Evolutionary conservation across 495 filamentous ascomycete genomes (phyloP), one percentile per base, ranked within the genome.

Genomic region (Penicillium egyptiacum): DNA sequence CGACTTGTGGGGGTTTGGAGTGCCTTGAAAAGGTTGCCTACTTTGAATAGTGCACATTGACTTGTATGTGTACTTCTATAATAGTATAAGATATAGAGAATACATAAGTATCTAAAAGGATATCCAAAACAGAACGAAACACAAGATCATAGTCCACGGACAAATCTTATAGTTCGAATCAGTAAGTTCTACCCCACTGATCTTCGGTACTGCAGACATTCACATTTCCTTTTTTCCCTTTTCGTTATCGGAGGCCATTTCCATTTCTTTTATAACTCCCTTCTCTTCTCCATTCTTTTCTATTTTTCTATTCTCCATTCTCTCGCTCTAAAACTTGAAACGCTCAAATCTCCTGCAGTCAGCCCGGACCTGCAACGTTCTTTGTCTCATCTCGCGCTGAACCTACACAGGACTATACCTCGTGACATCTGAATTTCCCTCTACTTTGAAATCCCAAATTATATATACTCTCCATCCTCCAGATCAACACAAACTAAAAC

Each of bases 341-440:
- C 31, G 33, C n/a, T 5, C 5, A 1, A 37, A 50, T n/a, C 20
- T 19, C 50, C 50, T 53, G 50, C 50, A 53, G 50, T 25, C 31
- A 50, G 20, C 48, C 65, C 48, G 61, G 52, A 46, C 25, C 62
- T 65, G 65, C 57, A 45, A 58, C 65, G 56, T 35, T 42, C 23
- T 50, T 42, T 50, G 54, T 50, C 37, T 56, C 54, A 50, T 56
- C 37, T 56, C 11, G 33, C 43, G 44, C 45, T 6, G 42, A n/a
- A 23, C 45, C 45, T 33, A 10, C 26, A 35, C 10, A 31, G 20
- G 25, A 23, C 41, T 35, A 40, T 39, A 43, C 26, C 50, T 43
- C 39, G 50, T 53, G 50, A 53, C 50, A 39, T 19, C 19, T n/a
- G n/a, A 9, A 28, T 19, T 45, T 55, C 53, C 42, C 4, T 37